Evolutionary conservation across 2,329 filamentous ascomycete genomes (phyloP).

Genomic region (Stachybotrys chlorohalonatus): DNA sequence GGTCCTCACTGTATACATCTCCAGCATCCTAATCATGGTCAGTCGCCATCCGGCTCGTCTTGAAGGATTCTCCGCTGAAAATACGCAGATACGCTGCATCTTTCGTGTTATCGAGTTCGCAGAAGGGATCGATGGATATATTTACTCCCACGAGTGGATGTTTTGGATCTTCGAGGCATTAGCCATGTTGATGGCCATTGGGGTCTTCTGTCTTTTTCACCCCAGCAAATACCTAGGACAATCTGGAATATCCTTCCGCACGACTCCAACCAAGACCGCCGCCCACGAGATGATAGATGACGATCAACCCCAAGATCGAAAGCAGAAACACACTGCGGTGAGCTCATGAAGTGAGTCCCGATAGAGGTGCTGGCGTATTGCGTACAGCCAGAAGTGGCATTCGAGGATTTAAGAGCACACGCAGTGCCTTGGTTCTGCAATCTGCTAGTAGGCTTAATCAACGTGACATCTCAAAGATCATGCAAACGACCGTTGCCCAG

Average conservation of each 20-base stretch:
- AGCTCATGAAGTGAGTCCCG: too few relatives aligned
- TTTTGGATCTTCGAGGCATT: constrained; percentile 43
- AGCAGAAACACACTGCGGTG: too few relatives aligned
- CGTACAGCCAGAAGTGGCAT: too few relatives aligned
- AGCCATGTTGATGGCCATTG: constrained; percentile 37
- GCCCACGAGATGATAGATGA: neutral
- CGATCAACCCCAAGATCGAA: neutral
- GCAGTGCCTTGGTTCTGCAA: too few relatives aligned
- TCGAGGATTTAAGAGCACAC: too few relatives aligned
- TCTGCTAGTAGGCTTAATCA: too few relatives aligned
- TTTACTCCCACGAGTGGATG: constrained; percentile 41
- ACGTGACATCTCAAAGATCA: too few relatives aligned
- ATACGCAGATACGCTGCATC: constrained; percentile 35
- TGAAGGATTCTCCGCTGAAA: neutral
- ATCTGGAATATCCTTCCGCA: constrained; percentile 3
- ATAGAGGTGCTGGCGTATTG: too few relatives aligned
- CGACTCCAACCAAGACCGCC: neutral
- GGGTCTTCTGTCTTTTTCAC: constrained; percentile 39
- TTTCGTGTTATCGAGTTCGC: constrained; percentile 45
- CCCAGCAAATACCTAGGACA: constrained; percentile 29
- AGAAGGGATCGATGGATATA: constrained; percentile 39
- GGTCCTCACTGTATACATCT: constrained; percentile 31
- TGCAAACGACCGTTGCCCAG: too few relatives aligned
- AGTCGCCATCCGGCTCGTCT: constrained; percentile 7
- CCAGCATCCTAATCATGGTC: constrained; percentile 35